phyloP scores from a whole-genome alignment of 805 yeast species.

The Pichia membranifaciens region DNA sequence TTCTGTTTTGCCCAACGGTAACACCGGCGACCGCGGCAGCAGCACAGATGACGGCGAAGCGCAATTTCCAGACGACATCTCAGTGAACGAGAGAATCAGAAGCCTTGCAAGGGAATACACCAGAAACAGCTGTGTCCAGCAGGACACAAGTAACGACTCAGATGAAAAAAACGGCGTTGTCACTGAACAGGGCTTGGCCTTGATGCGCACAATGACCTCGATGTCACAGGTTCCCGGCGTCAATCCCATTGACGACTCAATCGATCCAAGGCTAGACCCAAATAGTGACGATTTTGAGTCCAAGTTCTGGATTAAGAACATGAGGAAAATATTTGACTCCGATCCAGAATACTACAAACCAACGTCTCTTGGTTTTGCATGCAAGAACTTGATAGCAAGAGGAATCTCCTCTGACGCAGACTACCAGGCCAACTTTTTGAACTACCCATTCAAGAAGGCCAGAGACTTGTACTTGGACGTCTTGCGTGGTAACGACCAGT shows the following conservation, averaged over 20 bases:
- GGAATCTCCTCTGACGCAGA: conserved; percentile 67
- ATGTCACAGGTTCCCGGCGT: conserved; percentile 51
- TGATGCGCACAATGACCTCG: conserved; percentile 37
- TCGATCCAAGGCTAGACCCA: conserved; percentile 49
- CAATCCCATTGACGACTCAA: conserved; percentile 27
- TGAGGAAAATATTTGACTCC: conserved; percentile 44
- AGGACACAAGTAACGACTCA: no score
- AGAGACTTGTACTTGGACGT: conserved; percentile 24
- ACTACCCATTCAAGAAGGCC: conserved; percentile 33
- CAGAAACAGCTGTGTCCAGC: no score
- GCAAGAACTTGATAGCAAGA: conserved; percentile 51
- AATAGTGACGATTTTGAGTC: conserved; percentile 51
- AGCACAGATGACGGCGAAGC: no score
- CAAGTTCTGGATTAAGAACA: conserved; percentile 61
- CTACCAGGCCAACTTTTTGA: conserved; percentile 54
- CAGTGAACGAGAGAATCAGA: no score
- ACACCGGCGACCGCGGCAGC: no score
- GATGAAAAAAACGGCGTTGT: no score
- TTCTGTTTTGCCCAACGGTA: no score
- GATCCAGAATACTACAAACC: conserved; percentile 64
- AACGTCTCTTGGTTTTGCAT: conserved; percentile 52
- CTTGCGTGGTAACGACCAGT: conserved; percentile 26
- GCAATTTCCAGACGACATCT: no score
- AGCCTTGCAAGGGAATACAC: no score
- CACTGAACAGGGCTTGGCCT: not conserved